Conservation (phyloP, 1,284 basidiomycete genomes). For the Marasmius oreades region DNA sequence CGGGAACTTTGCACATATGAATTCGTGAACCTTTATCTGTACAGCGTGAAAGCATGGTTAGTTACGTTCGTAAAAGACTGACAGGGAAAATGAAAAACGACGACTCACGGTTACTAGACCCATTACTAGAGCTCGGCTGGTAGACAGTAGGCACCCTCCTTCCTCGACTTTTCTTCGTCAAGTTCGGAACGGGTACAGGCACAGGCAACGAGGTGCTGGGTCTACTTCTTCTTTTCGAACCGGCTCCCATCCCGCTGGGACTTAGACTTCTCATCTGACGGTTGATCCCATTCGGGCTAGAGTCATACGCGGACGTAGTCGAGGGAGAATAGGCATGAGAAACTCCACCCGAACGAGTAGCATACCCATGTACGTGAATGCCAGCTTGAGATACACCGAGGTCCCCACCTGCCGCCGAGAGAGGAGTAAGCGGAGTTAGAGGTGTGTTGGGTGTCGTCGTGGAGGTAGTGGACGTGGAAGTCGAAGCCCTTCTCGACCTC, state of each 20-base stretch:
- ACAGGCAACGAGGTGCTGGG: constrained; percentile 41
- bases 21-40: constrained; percentile 42
- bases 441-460: constrained; percentile 1
- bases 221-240: constrained; percentile 28
- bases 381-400: background rate
- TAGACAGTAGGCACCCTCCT: constrained; percentile 62
- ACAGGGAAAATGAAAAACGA: constrained; percentile 13
- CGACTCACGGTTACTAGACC: constrained; percentile 16
- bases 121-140: constrained; percentile 23
- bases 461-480: constrained; percentile 5
- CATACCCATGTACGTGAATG: background rate
- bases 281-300: constrained; percentile 9
- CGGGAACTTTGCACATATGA: constrained; percentile 69
- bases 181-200: constrained; percentile 67
- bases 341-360: constrained; percentile 2
- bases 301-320: constrained; percentile 9
- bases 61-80: constrained; percentile 24
- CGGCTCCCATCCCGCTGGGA: background rate
- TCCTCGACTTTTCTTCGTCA: constrained; percentile 72
- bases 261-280: background rate
- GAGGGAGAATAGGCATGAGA: constrained; percentile 2
- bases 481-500: constrained; percentile 3
- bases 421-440: constrained; percentile 5
- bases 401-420: background rate
- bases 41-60: constrained; percentile 21